phyloP scores from a whole-genome alignment of 352 stramenopile genomes.

The Phytophthora cryptogea region DNA sequence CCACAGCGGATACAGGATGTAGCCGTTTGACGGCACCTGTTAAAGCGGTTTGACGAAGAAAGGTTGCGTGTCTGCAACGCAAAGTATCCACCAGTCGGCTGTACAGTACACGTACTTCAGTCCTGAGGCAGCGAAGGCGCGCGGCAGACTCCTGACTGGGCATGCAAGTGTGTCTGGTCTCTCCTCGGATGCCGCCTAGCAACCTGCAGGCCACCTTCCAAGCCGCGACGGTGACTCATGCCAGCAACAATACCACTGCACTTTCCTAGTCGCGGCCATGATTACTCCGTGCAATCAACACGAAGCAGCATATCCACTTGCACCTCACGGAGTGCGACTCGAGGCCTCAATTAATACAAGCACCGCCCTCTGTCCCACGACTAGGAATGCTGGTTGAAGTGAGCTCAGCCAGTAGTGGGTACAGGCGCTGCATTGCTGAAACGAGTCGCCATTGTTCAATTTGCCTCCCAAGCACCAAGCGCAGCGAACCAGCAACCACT shows the following conservation, averaged over 20 bases:
- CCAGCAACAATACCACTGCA: background rate
- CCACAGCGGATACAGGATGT: background rate
- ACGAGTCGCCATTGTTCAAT: constrained; percentile 15
- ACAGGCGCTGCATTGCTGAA: constrained; percentile 7
- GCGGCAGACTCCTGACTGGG: too few relatives aligned
- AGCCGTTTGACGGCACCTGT: background rate
- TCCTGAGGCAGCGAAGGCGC: too few relatives aligned
- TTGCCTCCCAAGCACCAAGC: constrained; percentile 5
- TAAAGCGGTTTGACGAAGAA: too few relatives aligned
- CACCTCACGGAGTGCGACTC: background rate
- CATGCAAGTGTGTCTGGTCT: too few relatives aligned
- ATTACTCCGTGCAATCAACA: constrained; percentile 12
- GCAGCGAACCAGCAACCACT: background rate
- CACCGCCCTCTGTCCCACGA: background rate
- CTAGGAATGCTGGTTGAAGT: constrained; percentile 9
- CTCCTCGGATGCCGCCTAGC: too few relatives aligned
- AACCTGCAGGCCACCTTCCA: too few relatives aligned
- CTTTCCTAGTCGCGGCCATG: background rate
- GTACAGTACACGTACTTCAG: too few relatives aligned
- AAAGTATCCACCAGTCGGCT: background rate
- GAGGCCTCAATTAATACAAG: background rate
- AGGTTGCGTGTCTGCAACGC: too few relatives aligned
- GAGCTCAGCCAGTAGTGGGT: constrained; percentile 6
- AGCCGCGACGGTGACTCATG: background rate
- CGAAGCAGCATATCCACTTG: constrained; percentile 12